Evolutionary conservation across 2,329 filamentous ascomycete genomes (phyloP).

Genomic region (Alternaria ethzedia): DNA sequence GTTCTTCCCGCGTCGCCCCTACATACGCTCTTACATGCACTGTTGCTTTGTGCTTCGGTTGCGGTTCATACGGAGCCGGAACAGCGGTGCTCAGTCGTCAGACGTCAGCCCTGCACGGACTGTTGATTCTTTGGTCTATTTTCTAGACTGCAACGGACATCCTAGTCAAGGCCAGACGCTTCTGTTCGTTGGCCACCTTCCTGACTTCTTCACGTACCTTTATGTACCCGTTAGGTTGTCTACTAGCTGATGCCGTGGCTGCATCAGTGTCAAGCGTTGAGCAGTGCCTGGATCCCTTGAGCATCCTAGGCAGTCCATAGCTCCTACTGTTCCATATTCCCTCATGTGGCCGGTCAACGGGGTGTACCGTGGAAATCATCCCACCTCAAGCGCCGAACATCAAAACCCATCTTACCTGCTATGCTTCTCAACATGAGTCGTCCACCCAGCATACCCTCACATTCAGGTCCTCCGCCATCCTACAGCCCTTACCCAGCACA

Average conservation of each 20-base stretch:
- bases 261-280: constrained; percentile 35
- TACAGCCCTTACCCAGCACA: constrained; percentile 38
- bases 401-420: constrained; percentile 31
- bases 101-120: constrained; percentile 50
- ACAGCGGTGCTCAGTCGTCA: constrained; percentile 44
- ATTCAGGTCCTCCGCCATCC: constrained; percentile 54
- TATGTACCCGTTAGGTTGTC: constrained; percentile 39
- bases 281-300: constrained; percentile 35
- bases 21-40: constrained; percentile 32
- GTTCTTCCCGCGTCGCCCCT: constrained; percentile 34
- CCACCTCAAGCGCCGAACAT: constrained; percentile 35
- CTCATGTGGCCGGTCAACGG: constrained; percentile 41
- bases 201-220: constrained; percentile 35
- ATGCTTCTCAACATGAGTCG: constrained; percentile 76
- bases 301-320: constrained; percentile 32
- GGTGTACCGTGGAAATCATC: constrained; percentile 41
- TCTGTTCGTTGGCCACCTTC: constrained; percentile 34
- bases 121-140: constrained; percentile 43
- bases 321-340: constrained; percentile 38
- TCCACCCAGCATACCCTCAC: constrained; percentile 84
- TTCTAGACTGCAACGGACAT: constrained; percentile 41
- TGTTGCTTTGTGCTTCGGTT: constrained; percentile 40
- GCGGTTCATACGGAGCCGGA: constrained; percentile 43
- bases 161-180: constrained; percentile 43
- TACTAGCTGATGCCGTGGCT: constrained; percentile 41